Evolutionary conservation across 2,329 filamentous ascomycete species (phyloP).

Genomic region (Thielaviopsis musarum): DNA sequence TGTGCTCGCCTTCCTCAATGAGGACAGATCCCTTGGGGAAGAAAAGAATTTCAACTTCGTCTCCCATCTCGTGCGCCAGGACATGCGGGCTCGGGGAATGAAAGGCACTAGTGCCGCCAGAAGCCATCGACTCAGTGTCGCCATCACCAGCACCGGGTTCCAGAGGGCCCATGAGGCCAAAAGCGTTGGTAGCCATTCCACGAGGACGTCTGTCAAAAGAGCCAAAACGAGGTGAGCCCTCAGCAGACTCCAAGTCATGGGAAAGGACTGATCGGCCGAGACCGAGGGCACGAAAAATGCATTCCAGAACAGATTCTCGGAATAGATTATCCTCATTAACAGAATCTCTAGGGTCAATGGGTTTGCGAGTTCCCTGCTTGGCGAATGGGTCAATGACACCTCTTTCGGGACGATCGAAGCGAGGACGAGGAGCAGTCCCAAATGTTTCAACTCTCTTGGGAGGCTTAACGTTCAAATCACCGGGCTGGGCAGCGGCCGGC

Average conservation of each 20-base stretch:
- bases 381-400: slow-evolving; percentile 11
- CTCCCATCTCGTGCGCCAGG: slow-evolving; percentile 63
- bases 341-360: slow-evolving; percentile 58
- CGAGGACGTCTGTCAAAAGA: slow-evolving; percentile 19
- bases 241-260: slow-evolving; percentile 55
- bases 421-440: slow-evolving; percentile 2
- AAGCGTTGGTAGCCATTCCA: slow-evolving; percentile 45
- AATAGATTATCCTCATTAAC: slow-evolving; percentile 81
- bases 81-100: slow-evolving; percentile 47
- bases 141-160: slow-evolving; percentile 55
- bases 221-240: slow-evolving; percentile 62
- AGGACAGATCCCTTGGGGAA: slow-evolving; percentile 89
- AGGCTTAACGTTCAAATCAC: neutral
- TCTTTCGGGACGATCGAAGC: slow-evolving; percentile 2
- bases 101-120: slow-evolving; percentile 43
- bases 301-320: slow-evolving; percentile 77
- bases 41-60: slow-evolving; percentile 93
- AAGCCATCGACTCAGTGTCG: slow-evolving; percentile 74
- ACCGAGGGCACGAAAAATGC: slow-evolving; percentile 88
- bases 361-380: slow-evolving; percentile 10
- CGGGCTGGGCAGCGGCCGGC: neutral
- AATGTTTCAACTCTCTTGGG: slow-evolving; percentile 7
- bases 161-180: slow-evolving; percentile 78
- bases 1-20: slow-evolving; percentile 93
- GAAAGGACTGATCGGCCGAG: slow-evolving; percentile 53